phyloP scores from a whole-genome alignment of 352 stramenopile species.

The Globisporangium solare region DNA sequence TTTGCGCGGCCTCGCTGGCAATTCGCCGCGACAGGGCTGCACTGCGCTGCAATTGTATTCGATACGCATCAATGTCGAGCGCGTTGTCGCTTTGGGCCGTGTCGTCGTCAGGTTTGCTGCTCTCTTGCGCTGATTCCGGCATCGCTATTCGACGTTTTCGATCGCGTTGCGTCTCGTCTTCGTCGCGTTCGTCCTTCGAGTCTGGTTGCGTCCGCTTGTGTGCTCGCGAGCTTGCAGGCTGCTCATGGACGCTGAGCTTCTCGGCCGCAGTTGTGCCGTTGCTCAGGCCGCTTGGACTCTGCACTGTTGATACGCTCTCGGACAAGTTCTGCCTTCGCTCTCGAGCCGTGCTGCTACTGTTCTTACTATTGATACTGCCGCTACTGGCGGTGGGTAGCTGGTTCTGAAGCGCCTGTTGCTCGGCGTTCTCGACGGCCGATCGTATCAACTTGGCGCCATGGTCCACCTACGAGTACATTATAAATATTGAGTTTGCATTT shows the following conservation, averaged over 20 bases:
- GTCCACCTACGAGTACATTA: conserved; percentile 10
- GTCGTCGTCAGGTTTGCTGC: conserved; percentile 11
- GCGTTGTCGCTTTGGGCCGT: not conserved
- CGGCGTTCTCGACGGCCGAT: conserved; percentile 29
- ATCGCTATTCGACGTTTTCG: conserved; percentile 15
- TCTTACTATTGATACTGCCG: conserved; percentile 4
- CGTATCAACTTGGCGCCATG: conserved; percentile 29
- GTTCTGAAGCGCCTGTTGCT: conserved; percentile 25
- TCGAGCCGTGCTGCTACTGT: no score
- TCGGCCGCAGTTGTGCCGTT: not conserved
- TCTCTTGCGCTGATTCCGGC: no score
- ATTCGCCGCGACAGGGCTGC: conserved; percentile 38
- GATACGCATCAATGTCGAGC: conserved; percentile 44
- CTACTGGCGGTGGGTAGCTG: conserved; percentile 2
- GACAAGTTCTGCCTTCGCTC: not conserved
- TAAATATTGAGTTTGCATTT: not conserved
- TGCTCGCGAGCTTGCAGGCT: not conserved
- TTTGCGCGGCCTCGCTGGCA: conserved; percentile 28
- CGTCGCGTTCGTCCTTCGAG: not conserved
- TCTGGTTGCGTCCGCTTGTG: not conserved
- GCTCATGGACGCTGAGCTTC: not conserved
- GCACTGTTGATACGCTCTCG: not conserved
- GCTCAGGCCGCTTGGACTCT: not conserved
- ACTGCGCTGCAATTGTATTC: conserved; percentile 61
- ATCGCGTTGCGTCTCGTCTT: not conserved